Conservation (phyloP, 2,329 filamentous ascomycete genomes). For the Escovopsis sp. region DNA sequence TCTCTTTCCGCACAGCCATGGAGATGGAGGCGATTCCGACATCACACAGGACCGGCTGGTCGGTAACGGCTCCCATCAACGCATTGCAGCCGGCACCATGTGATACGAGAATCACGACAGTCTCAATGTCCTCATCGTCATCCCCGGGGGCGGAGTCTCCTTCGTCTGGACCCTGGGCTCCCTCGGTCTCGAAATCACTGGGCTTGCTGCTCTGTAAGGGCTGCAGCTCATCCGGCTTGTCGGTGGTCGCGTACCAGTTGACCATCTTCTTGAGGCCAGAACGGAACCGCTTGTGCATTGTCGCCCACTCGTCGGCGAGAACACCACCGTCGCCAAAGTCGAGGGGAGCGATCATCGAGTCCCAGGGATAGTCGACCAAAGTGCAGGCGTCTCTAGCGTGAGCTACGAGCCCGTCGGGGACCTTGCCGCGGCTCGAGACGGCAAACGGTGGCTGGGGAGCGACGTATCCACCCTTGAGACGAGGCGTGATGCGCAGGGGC, state of each 20-base stretch:
- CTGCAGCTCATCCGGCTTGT: conserved; percentile 36
- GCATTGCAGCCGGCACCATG: conserved; percentile 96
- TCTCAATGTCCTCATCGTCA: conserved; percentile 52
- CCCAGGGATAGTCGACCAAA: conserved; percentile 88
- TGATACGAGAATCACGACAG: conserved; percentile 76
- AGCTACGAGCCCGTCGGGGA: conserved; percentile 75
- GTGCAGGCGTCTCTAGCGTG: conserved; percentile 81
- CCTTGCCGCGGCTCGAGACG: conserved; percentile 62
- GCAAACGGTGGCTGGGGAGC: conserved; percentile 73
- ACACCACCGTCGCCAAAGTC: conserved; percentile 80
- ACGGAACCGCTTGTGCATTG: conserved; percentile 85
- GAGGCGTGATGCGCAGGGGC: no score
- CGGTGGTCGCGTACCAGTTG: conserved; percentile 59
- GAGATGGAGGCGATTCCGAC: conserved; percentile 84
- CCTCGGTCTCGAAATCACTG: no score
- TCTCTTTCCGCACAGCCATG: conserved; percentile 56
- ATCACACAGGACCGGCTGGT: conserved; percentile 81
- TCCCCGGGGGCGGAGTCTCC: background rate
- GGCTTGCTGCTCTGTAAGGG: conserved; percentile 20
- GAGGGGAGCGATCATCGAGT: conserved; percentile 66
- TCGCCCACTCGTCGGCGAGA: conserved; percentile 87
- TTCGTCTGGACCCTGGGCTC: no score
- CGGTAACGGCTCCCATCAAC: conserved; percentile 78
- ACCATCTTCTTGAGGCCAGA: conserved; percentile 65
- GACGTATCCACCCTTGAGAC: conserved; percentile 41